phyloP scores from a whole-genome alignment of 2,329 filamentous ascomycete genomes.

The Aspergillus ruber region DNA sequence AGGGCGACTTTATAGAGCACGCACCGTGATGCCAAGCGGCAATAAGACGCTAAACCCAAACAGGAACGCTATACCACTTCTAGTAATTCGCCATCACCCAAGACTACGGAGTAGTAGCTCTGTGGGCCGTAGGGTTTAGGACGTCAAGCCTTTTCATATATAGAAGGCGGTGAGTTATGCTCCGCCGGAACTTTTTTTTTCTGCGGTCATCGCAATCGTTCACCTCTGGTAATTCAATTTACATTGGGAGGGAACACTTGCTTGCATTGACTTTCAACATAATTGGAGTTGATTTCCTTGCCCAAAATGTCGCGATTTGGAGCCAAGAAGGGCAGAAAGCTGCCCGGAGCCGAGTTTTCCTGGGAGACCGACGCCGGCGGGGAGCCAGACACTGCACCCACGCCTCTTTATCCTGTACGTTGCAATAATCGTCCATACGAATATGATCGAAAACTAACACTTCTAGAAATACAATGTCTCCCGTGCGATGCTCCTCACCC shows the following conservation, averaged over 20 bases:
- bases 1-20: too few species aligned
- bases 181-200: slow-evolving; percentile 15
- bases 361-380: slow-evolving; percentile 36
- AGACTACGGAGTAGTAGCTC: too few species aligned
- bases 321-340: slow-evolving; percentile 31
- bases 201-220: not conserved
- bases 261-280: not conserved
- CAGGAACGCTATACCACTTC: too few species aligned
- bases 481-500: slow-evolving; percentile 24
- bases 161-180: slow-evolving; percentile 17
- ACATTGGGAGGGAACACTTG: not conserved
- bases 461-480: slow-evolving; percentile 34
- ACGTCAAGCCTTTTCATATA: not conserved
- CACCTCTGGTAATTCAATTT: not conserved
- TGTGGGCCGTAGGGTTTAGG: not conserved
- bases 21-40: too few species aligned
- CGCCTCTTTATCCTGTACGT: slow-evolving; percentile 42
- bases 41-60: too few species aligned
- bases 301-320: slow-evolving; percentile 32
- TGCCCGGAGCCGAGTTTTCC: slow-evolving; percentile 37
- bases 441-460: not conserved
- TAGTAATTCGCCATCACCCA: too few species aligned
- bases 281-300: not conserved
- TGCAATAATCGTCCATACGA: not conserved
- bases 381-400: slow-evolving; percentile 38